Evolutionary conservation across 106 monocot genomes (phyloP), one percentile per base, ranked within the genome.

Genomic region (Ottelia alismoides): DNA sequence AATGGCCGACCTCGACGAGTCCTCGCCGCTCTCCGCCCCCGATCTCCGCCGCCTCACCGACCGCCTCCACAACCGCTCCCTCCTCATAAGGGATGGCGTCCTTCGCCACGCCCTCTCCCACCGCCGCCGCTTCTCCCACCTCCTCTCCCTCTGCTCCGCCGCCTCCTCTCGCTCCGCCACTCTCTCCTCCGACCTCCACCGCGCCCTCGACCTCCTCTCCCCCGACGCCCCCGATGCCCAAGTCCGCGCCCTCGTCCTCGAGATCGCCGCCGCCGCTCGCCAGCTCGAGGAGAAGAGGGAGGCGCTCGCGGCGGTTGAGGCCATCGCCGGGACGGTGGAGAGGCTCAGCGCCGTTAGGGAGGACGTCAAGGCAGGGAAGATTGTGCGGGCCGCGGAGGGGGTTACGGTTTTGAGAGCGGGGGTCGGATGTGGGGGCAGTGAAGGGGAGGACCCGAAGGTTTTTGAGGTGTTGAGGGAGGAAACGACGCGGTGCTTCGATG

Each of bases 41-140:
- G 94, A 96, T 57, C 94, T 96, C 66, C 88, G 78, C 76, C 81
- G 88, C 57, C 75, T 88, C 62, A 73, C 85, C 59, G 78, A 88
- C 65, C 88, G 84, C 65, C 84, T 96, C 71, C 67, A 81, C 30
- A 55, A 59, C 56, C 94, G 79, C 2, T 88, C 94, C 23, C 70
- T 76, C 57, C 73, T 69, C 30, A 75, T 96, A 70, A 78, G 84
- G 47, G 57, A 67, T 58, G 61, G 57, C 18, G 88, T 89, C 63
- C 75, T 73, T 6, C 56, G 70, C 61, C 79, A 81, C 78, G 71
- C 74, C 50, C 50, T 76, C 67, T 70, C 76, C 57, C 75, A 82
- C 68, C 88, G 61, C 65, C 51, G 16, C 10, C 70, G 78, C 19
- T 72, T 96, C 71, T 62, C 76, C 52, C 63, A 52, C 28, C 60